Conservation (phyloP, 2,329 filamentous ascomycete genomes). For the Fusarium sublunatum region DNA sequence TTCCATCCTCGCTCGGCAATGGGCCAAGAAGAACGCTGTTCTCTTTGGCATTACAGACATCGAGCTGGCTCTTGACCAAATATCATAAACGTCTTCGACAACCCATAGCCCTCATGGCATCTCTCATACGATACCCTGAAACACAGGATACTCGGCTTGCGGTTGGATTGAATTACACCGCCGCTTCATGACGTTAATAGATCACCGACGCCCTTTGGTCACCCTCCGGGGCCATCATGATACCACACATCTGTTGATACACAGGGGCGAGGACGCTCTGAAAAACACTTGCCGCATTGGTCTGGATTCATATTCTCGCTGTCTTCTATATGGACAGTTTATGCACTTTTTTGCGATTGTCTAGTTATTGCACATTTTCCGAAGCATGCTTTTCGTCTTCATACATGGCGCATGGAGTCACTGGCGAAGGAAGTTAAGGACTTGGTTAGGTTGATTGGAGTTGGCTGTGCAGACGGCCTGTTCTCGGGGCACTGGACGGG, state of each 20-base stretch:
- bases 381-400: slow-evolving; percentile 52
- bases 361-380: slow-evolving; percentile 51
- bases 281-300: slow-evolving; percentile 26
- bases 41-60: slow-evolving; percentile 66
- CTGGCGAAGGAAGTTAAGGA: slow-evolving; percentile 51
- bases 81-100: slow-evolving; percentile 46
- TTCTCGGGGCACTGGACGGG: slow-evolving; percentile 40
- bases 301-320: slow-evolving; percentile 48
- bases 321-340: slow-evolving; percentile 43
- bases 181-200: slow-evolving; percentile 52
- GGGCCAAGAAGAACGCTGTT: slow-evolving; percentile 84
- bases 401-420: slow-evolving; percentile 58
- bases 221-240: slow-evolving; percentile 41
- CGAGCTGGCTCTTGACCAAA: slow-evolving; percentile 62
- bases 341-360: slow-evolving; percentile 45
- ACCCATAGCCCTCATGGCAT: slow-evolving; percentile 20
- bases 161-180: slow-evolving; percentile 49
- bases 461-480: slow-evolving; percentile 48
- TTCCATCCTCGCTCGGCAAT: slow-evolving; percentile 89
- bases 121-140: slow-evolving; percentile 34
- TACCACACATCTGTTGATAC: slow-evolving; percentile 36
- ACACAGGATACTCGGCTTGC: slow-evolving; percentile 46
- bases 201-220: slow-evolving; percentile 43
- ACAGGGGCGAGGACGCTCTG: slow-evolving; percentile 24
- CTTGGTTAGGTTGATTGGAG: slow-evolving; percentile 53